Evolutionary conservation across 2,329 filamentous ascomycete genomes (phyloP).

Genomic region (Microsporum ferrugineum): DNA sequence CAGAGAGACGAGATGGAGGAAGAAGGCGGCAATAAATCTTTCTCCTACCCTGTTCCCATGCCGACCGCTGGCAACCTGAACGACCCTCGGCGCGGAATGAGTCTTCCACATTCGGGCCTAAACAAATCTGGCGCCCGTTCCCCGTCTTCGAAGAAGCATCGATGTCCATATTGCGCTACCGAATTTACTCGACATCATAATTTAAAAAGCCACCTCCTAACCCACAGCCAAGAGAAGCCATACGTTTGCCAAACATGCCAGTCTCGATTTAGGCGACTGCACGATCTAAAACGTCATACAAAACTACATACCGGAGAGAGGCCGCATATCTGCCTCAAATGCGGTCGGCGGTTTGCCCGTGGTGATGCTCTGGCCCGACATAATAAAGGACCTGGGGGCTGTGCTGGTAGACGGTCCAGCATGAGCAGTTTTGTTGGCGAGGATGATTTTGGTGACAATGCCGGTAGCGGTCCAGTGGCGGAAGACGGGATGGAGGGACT

Average conservation of each 20-base stretch:
- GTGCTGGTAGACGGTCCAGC: slow-evolving; percentile 79
- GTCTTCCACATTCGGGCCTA: slow-evolving; percentile 45
- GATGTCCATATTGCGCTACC: slow-evolving; percentile 90
- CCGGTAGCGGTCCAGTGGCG: slow-evolving; percentile 21
- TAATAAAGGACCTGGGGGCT: slow-evolving; percentile 90
- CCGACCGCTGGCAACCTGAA: slow-evolving; percentile 34
- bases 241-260: slow-evolving; percentile 90
- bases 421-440: slow-evolving; percentile 71
- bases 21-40: slow-evolving; percentile 42
- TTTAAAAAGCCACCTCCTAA: slow-evolving; percentile 90
- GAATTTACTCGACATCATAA: slow-evolving; percentile 97
- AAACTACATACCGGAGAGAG: slow-evolving; percentile 96
- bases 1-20: slow-evolving; percentile 26
- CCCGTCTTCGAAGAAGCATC: slow-evolving; percentile 66
- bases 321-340: slow-evolving; percentile 88
- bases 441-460: slow-evolving; percentile 51
- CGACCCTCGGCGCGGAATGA: slow-evolving; percentile 48
- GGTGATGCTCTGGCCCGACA: slow-evolving; percentile 91
- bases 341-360: slow-evolving; percentile 85
- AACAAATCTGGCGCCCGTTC: slow-evolving; percentile 52
- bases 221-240: slow-evolving; percentile 96
- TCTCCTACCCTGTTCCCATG: slow-evolving; percentile 54
- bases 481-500: slow-evolving; percentile 54
- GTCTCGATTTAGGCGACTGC: slow-evolving; percentile 79
- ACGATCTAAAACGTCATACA: slow-evolving; percentile 90